These are phyloP conservation scores for Nigrospora osmanthi DNA, from an alignment of 2,329 filamentous ascomycete genomes.

Conservation along the genomic window DNA sequence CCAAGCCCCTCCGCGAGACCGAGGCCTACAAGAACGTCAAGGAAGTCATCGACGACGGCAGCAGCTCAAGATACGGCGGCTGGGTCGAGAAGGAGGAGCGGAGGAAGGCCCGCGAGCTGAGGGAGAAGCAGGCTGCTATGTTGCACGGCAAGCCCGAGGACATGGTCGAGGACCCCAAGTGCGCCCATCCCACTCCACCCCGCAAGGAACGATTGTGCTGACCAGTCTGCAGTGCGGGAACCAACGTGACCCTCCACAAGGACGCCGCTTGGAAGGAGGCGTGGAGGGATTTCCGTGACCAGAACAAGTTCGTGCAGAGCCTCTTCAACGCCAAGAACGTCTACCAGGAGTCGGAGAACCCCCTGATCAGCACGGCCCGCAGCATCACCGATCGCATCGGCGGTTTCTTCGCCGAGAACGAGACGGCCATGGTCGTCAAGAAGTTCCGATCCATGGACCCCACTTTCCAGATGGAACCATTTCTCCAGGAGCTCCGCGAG, in stretches of 20 bases:
- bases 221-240: constrained; percentile 62
- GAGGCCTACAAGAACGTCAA: constrained; percentile 94
- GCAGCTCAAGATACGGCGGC: constrained; percentile 89
- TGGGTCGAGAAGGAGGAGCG: constrained; percentile 97
- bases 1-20: constrained; percentile 85
- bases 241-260: constrained; percentile 91
- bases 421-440: constrained; percentile 96
- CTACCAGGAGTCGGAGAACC: constrained; percentile 97
- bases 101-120: constrained; percentile 65
- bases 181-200: constrained; percentile 30
- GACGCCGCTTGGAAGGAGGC: constrained; percentile 96
- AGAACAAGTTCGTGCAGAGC: constrained; percentile 79
- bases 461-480: constrained; percentile 87
- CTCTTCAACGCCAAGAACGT: constrained; percentile 78
- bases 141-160: constrained; percentile 47
- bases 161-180: constrained; percentile 81
- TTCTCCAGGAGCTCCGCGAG: constrained; percentile 90
- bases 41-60: constrained; percentile 93
- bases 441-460: constrained; percentile 96
- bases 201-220: too few species aligned
- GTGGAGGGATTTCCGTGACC: constrained; percentile 94
- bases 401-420: constrained; percentile 97
- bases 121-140: constrained; percentile 54
- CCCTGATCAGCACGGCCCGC: constrained; percentile 83
- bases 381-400: constrained; percentile 89